A percentile compares a stretch with the other conserved stretches of the same genome.
Conservation (phyloP, 116 monocot genomes). For the Papilionanthe hybrid region DNA sequence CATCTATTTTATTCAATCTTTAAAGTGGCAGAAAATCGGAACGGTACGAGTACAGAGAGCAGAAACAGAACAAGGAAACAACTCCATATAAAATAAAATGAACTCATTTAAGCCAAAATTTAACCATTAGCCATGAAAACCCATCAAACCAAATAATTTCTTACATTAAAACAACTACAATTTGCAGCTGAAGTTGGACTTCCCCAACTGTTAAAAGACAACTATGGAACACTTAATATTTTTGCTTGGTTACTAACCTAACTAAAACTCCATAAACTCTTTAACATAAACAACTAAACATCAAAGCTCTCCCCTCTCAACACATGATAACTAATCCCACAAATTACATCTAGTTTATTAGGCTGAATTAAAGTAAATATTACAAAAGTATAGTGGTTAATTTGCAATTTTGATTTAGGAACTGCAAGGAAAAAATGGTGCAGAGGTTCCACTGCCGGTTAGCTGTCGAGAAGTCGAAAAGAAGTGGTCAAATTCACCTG, state of each 20-base stretch:
- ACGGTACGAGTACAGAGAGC: too few species aligned
- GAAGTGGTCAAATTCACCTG: not conserved
- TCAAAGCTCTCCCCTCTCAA: slow-evolving; percentile 3
- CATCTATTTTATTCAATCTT: too few species aligned
- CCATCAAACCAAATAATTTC: slow-evolving; percentile 1
- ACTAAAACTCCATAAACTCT: not conserved
- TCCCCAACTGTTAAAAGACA: not conserved
- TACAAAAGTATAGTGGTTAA: slow-evolving; percentile 7
- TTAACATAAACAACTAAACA: not conserved
- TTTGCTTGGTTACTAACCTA: not conserved
- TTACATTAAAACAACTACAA: not conserved
- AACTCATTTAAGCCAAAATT: not conserved
- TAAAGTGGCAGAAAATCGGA: too few species aligned
- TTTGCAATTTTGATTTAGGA: not conserved
- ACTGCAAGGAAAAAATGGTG: slow-evolving; percentile 4
- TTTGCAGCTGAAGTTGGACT: not conserved
- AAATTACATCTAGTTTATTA: slow-evolving; percentile 4
- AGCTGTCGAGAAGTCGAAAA: not conserved
- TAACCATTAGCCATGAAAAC: not conserved
- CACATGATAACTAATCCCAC: not conserved
- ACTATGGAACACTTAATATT: not conserved
- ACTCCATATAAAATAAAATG: not conserved
- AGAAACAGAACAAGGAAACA: not conserved
- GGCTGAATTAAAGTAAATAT: not conserved
- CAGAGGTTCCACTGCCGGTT: slow-evolving; percentile 1